Evolutionary conservation across 352 stramenopile genomes (phyloP).

Genomic region (Phytophthora sp.): DNA sequence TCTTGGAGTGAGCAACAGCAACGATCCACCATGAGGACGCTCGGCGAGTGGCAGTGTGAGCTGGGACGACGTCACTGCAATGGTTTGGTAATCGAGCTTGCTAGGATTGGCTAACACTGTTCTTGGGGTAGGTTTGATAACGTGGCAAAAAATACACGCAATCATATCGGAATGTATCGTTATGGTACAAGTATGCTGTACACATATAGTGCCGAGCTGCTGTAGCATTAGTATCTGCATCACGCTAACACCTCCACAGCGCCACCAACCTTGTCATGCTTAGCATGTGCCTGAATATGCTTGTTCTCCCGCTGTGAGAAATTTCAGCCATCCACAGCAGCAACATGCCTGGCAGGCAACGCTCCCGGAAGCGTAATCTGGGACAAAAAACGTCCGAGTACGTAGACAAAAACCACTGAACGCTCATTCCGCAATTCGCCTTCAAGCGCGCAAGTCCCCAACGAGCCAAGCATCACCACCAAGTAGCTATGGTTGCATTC

Average conservation of each 20-base stretch:
- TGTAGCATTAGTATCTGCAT: too few relatives aligned
- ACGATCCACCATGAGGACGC: not conserved
- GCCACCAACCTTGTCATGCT: too few relatives aligned
- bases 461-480: not conserved
- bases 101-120: constrained; percentile 17
- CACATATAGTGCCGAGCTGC: too few relatives aligned
- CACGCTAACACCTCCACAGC: too few relatives aligned
- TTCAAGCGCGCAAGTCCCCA: constrained; percentile 1
- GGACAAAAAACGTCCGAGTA: constrained; percentile 7
- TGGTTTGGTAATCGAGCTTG: too few relatives aligned
- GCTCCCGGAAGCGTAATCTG: constrained; percentile 11
- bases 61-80: too few relatives aligned
- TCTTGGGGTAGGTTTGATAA: constrained; percentile 19
- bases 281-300: too few relatives aligned
- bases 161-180: constrained; percentile 6
- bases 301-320: too few relatives aligned
- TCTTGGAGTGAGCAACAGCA: constrained; percentile 36
- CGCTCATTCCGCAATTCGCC: constrained; percentile 27
- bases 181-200: not conserved
- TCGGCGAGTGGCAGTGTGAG: too few relatives aligned
- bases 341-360: too few relatives aligned
- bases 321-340: too few relatives aligned
- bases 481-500: constrained; percentile 23
- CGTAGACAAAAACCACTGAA: constrained; percentile 5
- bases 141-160: constrained; percentile 17